Conservation (phyloP, 495 filamentous ascomycete genomes). For the Hypoxylon intermedium region DNA sequence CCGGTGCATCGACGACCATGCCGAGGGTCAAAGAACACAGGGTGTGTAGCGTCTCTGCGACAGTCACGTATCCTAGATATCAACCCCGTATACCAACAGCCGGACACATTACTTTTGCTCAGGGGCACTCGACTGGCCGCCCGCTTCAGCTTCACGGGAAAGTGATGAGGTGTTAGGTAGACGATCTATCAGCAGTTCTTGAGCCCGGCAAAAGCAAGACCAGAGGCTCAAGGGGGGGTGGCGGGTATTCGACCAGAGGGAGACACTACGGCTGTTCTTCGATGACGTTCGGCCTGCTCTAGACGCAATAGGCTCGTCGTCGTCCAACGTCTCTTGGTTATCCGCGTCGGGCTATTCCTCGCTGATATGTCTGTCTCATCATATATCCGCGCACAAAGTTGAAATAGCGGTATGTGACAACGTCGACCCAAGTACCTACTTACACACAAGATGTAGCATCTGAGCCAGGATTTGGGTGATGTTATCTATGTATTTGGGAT, state of each 20-base stretch:
- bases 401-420: background rate
- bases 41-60: background rate
- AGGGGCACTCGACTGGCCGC: background rate
- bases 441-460: background rate
- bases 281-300: background rate
- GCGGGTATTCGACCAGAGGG: background rate
- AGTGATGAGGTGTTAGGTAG: background rate
- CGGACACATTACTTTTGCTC: background rate
- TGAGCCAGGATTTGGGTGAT: background rate
- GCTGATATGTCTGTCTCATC: no score
- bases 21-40: constrained; percentile 8
- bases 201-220: background rate
- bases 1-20: background rate
- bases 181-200: background rate
- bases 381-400: background rate
- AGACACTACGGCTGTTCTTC: background rate
- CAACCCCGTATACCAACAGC: constrained; percentile 19
- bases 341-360: background rate
- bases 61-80: background rate
- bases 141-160: background rate
- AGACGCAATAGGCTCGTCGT: background rate
- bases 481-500: background rate
- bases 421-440: background rate
- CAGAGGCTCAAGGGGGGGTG: background rate
- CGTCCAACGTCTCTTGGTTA: background rate